Conservation (phyloP, 129 eudicot genomes). For the Escallonia rubra region DNA sequence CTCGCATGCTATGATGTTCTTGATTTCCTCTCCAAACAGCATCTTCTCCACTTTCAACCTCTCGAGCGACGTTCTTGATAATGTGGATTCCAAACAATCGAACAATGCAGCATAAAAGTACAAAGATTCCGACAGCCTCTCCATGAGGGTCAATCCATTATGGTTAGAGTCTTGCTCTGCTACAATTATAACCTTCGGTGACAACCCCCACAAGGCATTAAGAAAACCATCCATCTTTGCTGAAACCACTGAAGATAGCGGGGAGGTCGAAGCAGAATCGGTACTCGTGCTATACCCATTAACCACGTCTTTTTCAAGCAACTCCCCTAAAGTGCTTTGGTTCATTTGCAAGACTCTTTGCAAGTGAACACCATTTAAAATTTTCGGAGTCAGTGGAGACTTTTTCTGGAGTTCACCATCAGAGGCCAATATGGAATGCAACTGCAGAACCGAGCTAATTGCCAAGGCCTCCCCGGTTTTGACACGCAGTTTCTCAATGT, state of each 20-base stretch:
- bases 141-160: conserved; percentile 62
- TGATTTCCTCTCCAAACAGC: conserved; percentile 88
- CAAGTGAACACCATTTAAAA: conserved; percentile 30
- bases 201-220: conserved; percentile 55
- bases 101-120: conserved; percentile 90
- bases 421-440: conserved; percentile 68
- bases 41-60: conserved; percentile 83
- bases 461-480: conserved; percentile 98
- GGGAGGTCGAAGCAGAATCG: conserved; percentile 79
- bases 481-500: conserved; percentile 67
- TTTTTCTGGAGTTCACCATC: conserved; percentile 43
- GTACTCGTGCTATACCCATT: conserved; percentile 59
- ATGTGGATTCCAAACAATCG: conserved; percentile 76
- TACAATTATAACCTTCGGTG: conserved; percentile 86
- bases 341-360: conserved; percentile 38
- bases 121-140: conserved; percentile 74
- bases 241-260: conserved; percentile 27
- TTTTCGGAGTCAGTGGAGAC: conserved; percentile 31
- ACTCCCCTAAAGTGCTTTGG: conserved; percentile 40
- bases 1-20: conserved; percentile 82
- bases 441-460: conserved; percentile 77
- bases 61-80: conserved; percentile 75
- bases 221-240: conserved; percentile 64
- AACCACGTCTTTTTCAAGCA: conserved; percentile 52
- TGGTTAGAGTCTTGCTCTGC: conserved; percentile 91